Evolutionary conservation across 352 stramenopile species (phyloP), one percentile per base, ranked within the genome.

Genomic region (Phytophthora fragariaefolia): DNA sequence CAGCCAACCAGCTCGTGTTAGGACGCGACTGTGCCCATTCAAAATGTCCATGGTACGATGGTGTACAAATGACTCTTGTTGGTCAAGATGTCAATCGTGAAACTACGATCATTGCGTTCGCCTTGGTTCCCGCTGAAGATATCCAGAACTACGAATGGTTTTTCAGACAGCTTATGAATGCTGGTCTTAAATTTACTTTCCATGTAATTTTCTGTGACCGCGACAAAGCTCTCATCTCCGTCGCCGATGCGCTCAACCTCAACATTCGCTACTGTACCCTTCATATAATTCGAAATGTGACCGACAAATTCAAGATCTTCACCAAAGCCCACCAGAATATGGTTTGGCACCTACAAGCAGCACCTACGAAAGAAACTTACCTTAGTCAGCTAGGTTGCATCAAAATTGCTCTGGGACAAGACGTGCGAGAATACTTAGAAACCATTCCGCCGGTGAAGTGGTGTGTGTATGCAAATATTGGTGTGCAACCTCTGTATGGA

Each of bases 401-500:
- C 13, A 17, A 42, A 17, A 17, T 42, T 18, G 34, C 12, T 3
- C 13, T 42, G 10, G 34, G 34, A 17, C 10, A 2, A 7, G 34
- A 20, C 3, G 15, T 42, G 6, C 34, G 34, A 6, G 15, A 20
- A 3, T 20, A 20, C 34, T 17, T 42, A 17, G 34, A 42, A 4
- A 17, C 6, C 4, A 42, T 42, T 6, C 34, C 2, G 12, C 34
- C 34, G 18, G 34, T 18, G 34, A 42, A 42, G 34, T 42, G 34
- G 34, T 42, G 34, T 17, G 34, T 42, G 3, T 17, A 42, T 42
- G 34, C 34, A 7, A 42, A 42, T 17, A 5, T 42, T 15, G 58
- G 47, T 24, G 18, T 50, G 2, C 30, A n/a, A 7, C 18, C 47
- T 4, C n/a, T 65, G 9, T 65, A 58, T 18, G 58, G 58, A 1